These are phyloP conservation scores for Blastomyces gilchristii DNA, from an alignment of 2,329 filamentous ascomycete genomes.

Conservation along the genomic window DNA sequence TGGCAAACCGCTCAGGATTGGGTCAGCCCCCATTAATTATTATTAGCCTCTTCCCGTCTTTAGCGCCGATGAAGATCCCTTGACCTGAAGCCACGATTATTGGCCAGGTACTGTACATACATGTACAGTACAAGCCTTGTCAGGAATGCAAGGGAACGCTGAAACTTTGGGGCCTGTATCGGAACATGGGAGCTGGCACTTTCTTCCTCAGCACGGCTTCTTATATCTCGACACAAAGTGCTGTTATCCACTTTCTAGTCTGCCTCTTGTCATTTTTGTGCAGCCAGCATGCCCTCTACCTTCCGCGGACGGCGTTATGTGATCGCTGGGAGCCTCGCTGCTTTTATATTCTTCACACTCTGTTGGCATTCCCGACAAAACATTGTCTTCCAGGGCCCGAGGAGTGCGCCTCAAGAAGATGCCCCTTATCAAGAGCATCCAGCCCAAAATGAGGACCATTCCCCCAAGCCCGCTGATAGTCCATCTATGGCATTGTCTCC, in stretches of 20 bases:
- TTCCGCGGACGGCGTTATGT: neutral
- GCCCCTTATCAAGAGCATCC: neutral
- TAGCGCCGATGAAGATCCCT: neutral
- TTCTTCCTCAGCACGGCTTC: neutral
- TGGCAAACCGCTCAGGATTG: neutral
- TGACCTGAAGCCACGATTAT: too few species aligned
- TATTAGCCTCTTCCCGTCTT: neutral
- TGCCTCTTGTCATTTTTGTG: neutral
- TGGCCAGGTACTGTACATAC: too few species aligned
- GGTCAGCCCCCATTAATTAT: neutral
- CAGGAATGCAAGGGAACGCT: neutral
- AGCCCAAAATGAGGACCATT: neutral
- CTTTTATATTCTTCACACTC: neutral
- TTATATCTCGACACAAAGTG: neutral
- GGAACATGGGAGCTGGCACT: neutral
- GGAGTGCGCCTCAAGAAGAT: neutral
- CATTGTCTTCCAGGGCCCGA: neutral
- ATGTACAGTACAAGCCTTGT: too few species aligned
- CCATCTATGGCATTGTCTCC: neutral
- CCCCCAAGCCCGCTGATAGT: neutral
- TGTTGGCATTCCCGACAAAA: neutral
- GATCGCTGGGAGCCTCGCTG: neutral
- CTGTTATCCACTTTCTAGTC: neutral
- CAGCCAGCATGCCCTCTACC: neutral
- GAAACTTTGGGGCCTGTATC: neutral